Conservation (phyloP, 768 basidiomycete genomes). For the Plicaturopsis crispa region DNA sequence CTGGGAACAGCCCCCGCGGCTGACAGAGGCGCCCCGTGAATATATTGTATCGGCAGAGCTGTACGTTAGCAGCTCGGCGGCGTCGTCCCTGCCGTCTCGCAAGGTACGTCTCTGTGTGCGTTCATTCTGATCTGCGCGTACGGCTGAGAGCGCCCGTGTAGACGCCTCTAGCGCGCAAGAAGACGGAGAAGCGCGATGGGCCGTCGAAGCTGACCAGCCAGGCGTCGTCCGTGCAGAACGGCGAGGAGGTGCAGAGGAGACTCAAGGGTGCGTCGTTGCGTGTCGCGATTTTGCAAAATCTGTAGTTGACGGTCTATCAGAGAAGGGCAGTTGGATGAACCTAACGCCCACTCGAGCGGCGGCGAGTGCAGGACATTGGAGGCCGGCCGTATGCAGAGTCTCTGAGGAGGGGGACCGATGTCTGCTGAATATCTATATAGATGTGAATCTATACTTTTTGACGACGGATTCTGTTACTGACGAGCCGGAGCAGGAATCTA, state of each 20-base stretch:
- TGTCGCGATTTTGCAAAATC: background rate
- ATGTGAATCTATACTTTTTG: constrained; percentile 56
- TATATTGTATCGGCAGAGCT: constrained; percentile 58
- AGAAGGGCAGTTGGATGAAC: constrained; percentile 68
- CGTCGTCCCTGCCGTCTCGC: constrained; percentile 39
- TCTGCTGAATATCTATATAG: constrained; percentile 66
- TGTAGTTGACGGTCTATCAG: constrained; percentile 24
- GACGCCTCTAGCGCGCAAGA: constrained; percentile 46
- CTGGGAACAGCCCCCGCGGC: too few relatives aligned
- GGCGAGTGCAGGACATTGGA: constrained; percentile 56
- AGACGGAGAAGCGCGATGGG: constrained; percentile 46
- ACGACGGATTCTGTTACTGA: too few relatives aligned
- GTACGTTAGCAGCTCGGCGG: constrained; percentile 47
- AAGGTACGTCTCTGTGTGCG: too few relatives aligned
- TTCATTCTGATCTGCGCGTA: too few relatives aligned
- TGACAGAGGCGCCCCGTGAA: constrained; percentile 33
- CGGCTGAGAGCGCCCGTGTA: too few relatives aligned
- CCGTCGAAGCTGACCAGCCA: too few relatives aligned
- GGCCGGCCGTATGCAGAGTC: constrained; percentile 64
- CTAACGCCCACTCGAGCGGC: constrained; percentile 46
- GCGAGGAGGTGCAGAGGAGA: constrained; percentile 41
- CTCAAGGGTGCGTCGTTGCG: constrained; percentile 44
- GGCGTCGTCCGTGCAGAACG: constrained; percentile 20
- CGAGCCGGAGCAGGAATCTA: constrained; percentile 52
- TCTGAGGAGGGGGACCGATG: constrained; percentile 61